Base-by-base conservation (phyloP, 2,329 filamentous ascomycete species). In the Cordyceps fumosorosea region DNA sequence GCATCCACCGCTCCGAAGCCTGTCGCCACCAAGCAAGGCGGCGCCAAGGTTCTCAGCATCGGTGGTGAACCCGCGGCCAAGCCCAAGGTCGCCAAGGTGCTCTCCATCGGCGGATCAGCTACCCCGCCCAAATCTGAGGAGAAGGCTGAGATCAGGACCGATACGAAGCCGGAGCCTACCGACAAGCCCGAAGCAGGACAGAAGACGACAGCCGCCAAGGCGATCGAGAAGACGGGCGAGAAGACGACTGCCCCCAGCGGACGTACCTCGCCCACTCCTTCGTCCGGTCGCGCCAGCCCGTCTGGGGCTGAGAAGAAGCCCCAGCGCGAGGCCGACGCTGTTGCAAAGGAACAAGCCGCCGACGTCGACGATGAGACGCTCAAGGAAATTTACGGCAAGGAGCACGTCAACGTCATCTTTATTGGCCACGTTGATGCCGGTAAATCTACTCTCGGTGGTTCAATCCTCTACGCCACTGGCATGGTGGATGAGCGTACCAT, bases 401-500 rank as follows among this genome's bases (percentile, higher is more conserved):
- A 88, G 73, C 85, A 88, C 69, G 80, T 99, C 71, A 99, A 99
- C 77, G 89, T 99, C 69, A 96, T 98, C 67, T 97, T 98, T 78
- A 89, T 98, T 72, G 93, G 95, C 57, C 95, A 99, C 82, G 96
- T 99, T 70, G 95, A 99, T 80, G 95, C 95, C 58, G 95, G 95
- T 69, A 99, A 99, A 80, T 97, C 92, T 45, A 99, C 95, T 3
- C 83, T 99, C 6, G 95, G 95, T 73, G 95, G 95, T 56, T 90
- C 90, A 58, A 96, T 99, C 66, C 82, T 99, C 16, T 96, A 95
- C 75, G 87, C 86, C 58, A 97, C 93, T 5, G 95, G 95, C 64
- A 99, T 98, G 95, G 95, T 99, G n/a, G 96, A 99, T 72, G 92
- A 99, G 77, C 87, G 95, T 74, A 99, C 95, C 42, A 86, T 99